phyloP scores from a whole-genome alignment of 139 green algal genomes.

The Coelastrella sp. region DNA sequence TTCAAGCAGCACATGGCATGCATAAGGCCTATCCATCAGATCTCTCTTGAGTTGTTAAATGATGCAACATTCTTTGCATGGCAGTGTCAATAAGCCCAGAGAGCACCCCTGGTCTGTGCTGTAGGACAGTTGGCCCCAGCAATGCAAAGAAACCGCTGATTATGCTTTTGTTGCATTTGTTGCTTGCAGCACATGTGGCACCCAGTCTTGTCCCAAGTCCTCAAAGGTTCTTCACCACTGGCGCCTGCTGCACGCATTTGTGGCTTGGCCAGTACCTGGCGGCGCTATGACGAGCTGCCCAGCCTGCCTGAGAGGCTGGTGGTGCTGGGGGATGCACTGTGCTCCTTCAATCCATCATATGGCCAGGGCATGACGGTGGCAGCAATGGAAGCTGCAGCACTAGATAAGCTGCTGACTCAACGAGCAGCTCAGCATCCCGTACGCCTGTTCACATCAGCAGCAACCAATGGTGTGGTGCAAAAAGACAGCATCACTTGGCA shows the following conservation, averaged over 20 bases:
- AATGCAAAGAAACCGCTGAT: too few species aligned
- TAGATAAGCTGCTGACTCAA: background rate
- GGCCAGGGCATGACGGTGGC: conserved; percentile 37
- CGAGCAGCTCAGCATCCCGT: background rate
- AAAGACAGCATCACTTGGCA: background rate
- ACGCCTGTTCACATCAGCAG: too few species aligned
- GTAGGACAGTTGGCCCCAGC: too few species aligned
- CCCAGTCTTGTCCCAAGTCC: background rate
- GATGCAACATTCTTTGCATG: too few species aligned
- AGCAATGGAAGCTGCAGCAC: conserved; percentile 2
- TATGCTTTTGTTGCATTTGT: too few species aligned
- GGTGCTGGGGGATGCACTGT: conserved; percentile 4
- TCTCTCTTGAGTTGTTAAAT: too few species aligned
- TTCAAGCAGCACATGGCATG: too few species aligned
- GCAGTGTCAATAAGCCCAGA: too few species aligned
- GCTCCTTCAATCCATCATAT: conserved; percentile 35
- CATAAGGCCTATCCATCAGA: too few species aligned
- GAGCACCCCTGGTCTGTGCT: too few species aligned
- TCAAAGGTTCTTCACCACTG: background rate
- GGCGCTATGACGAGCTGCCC: background rate
- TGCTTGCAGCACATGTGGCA: background rate
- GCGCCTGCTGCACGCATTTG: background rate
- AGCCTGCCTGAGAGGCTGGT: background rate
- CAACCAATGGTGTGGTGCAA: background rate
- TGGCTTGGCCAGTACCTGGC: background rate